phyloP scores from a whole-genome alignment of 208 protist species.

The Kentomonas sorsogonicus region DNA sequence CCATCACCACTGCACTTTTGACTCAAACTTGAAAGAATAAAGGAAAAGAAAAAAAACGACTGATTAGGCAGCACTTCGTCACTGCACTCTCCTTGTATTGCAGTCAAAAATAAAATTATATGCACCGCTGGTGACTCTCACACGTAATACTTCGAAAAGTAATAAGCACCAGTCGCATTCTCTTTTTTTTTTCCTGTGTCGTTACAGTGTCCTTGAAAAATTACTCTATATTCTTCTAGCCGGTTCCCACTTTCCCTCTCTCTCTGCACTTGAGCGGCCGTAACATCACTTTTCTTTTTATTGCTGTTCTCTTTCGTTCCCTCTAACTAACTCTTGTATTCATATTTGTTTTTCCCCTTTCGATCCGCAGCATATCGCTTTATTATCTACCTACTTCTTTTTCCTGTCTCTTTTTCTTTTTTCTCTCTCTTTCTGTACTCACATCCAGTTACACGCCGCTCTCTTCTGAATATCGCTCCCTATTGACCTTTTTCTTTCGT shows the following conservation, averaged over 20 bases:
- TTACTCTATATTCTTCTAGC: not conserved
- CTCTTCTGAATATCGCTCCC: not conserved
- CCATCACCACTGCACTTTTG: too few species aligned
- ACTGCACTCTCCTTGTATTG: too few species aligned
- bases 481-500: not conserved
- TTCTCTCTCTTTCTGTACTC: not conserved
- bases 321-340: too few species aligned
- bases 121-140: too few species aligned
- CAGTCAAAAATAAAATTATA: too few species aligned
- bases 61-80: too few species aligned
- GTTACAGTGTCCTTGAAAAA: not conserved
- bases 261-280: slow-evolving; percentile 1
- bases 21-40: too few species aligned
- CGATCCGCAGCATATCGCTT: not conserved
- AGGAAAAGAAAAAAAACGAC: too few species aligned
- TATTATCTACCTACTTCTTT: not conserved
- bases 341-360: not conserved
- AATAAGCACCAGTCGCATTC: not conserved
- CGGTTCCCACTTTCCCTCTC: not conserved
- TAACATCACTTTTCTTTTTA: slow-evolving; percentile 6
- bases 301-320: slow-evolving; percentile 12
- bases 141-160: too few species aligned
- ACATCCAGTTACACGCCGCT: not conserved
- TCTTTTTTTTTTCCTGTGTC: not conserved
- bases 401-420: not conserved